Conservation (phyloP, 1,284 basidiomycete species). For the Thecaphora thlaspeos region DNA sequence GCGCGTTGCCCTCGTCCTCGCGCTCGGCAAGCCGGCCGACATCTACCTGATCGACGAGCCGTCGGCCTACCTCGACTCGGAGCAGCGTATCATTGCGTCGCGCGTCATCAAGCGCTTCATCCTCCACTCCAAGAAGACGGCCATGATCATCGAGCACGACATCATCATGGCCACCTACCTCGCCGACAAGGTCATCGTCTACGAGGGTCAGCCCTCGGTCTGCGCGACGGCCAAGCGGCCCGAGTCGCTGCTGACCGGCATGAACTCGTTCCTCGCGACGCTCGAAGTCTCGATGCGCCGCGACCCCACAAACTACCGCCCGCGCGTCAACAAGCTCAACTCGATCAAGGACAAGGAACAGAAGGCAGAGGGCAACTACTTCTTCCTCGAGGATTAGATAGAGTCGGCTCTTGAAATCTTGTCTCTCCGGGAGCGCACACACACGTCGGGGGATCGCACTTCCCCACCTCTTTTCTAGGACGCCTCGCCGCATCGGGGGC, state of each 20-base stretch:
- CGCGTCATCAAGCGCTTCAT: constrained; percentile 58
- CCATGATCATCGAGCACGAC: constrained; percentile 58
- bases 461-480: no score
- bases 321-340: constrained; percentile 57
- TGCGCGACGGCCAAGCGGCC: constrained; percentile 52
- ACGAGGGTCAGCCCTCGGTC: constrained; percentile 55
- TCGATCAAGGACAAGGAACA: constrained; percentile 58
- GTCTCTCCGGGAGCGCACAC: no score
- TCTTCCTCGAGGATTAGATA: constrained; percentile 56
- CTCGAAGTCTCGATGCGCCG: constrained; percentile 56
- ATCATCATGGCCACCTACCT: constrained; percentile 57
- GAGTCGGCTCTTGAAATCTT: no score
- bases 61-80: constrained; percentile 56
- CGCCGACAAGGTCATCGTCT: constrained; percentile 55
- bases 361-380: constrained; percentile 55
- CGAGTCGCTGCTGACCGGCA: constrained; percentile 53
- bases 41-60: constrained; percentile 58
- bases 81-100: constrained; percentile 57
- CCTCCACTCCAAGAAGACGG: constrained; percentile 57
- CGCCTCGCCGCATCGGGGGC: no score
- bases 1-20: constrained; percentile 55
- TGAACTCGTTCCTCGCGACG: constrained; percentile 56
- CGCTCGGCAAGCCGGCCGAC: constrained; percentile 56
- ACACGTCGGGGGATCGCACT: no score
- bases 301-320: constrained; percentile 56